Evolutionary conservation across 106 monocot genomes (phyloP).

Genomic region (Acorus gramineus): DNA sequence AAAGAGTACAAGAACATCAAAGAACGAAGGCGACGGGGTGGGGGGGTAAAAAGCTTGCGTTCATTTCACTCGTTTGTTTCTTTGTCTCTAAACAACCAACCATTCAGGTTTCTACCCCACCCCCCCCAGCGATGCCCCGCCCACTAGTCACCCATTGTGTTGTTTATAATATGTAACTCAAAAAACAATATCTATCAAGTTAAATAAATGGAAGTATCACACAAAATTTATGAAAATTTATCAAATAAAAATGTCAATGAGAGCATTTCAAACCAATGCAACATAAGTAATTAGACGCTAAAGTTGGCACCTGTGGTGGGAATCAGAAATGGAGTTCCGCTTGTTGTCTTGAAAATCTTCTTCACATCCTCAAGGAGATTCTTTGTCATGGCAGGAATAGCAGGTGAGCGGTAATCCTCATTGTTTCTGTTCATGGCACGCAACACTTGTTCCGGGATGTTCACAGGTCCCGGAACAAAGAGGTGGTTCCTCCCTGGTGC

Average conservation of each 20-base stretch:
- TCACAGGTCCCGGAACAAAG: slow-evolving; percentile 87
- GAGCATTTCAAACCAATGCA: no score
- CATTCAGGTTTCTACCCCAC: no score
- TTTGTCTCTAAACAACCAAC: no score
- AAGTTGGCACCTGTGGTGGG: slow-evolving; percentile 66
- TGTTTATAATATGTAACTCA: no score
- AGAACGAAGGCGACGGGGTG: no score
- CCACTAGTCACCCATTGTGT: no score
- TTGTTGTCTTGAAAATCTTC: slow-evolving; percentile 88
- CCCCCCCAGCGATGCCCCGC: no score
- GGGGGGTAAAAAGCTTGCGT: no score
- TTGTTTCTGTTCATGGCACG: slow-evolving; percentile 91
- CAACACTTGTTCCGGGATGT: slow-evolving; percentile 81
- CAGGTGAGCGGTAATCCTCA: slow-evolving; percentile 88
- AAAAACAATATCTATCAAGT: no score
- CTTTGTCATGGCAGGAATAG: slow-evolving; percentile 78
- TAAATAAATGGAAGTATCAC: neutral
- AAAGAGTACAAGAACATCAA: no score
- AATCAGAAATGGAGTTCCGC: slow-evolving; percentile 64
- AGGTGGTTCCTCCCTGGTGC: slow-evolving; percentile 81
- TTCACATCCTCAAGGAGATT: slow-evolving; percentile 86
- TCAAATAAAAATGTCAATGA: neutral
- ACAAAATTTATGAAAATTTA: neutral
- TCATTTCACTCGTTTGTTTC: no score
- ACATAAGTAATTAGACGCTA: no score